phyloP scores from a whole-genome alignment of 169 alveolate genomes.

The Plasmodium gonderi region DNA sequence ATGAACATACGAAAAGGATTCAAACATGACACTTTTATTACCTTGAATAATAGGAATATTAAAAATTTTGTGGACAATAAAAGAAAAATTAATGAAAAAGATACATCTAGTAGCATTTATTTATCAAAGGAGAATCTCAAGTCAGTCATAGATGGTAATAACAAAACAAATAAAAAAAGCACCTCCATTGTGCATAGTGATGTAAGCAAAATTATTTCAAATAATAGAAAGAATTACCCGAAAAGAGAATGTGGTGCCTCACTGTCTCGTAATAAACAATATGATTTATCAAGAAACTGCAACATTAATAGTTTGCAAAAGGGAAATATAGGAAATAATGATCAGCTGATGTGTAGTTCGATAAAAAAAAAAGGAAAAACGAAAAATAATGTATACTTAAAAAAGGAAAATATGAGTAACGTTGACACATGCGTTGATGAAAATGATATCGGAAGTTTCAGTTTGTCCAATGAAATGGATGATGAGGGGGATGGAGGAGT shows the following conservation, averaged over 20 bases:
- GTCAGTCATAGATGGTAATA: not conserved
- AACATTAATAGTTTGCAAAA: not conserved
- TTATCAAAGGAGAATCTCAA: not conserved
- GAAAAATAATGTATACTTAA: conserved; percentile 12
- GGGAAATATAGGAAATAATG: not conserved
- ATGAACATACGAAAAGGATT: not conserved
- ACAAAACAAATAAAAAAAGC: not conserved
- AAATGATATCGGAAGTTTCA: conserved; percentile 65
- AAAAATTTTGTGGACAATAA: conserved; percentile 1
- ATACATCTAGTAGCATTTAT: not conserved
- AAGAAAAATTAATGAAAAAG: not conserved
- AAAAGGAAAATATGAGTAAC: conserved; percentile 67
- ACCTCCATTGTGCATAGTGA: not conserved
- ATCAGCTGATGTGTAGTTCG: not conserved
- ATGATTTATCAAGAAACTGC: not conserved
- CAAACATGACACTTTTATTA: not conserved
- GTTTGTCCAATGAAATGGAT: conserved; percentile 30
- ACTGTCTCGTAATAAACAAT: not conserved
- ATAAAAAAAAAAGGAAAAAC: conserved; percentile 10
- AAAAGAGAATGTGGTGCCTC: not conserved
- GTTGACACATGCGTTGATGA: conserved; percentile 73
- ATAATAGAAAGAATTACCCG: not conserved
- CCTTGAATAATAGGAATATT: not conserved
- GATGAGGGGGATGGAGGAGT: not conserved
- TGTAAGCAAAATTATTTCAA: not conserved